These are phyloP conservation scores for Entelexis paramagnoliae DNA, from an alignment of 1,139 yeast species.

Conservation along the genomic window DNA sequence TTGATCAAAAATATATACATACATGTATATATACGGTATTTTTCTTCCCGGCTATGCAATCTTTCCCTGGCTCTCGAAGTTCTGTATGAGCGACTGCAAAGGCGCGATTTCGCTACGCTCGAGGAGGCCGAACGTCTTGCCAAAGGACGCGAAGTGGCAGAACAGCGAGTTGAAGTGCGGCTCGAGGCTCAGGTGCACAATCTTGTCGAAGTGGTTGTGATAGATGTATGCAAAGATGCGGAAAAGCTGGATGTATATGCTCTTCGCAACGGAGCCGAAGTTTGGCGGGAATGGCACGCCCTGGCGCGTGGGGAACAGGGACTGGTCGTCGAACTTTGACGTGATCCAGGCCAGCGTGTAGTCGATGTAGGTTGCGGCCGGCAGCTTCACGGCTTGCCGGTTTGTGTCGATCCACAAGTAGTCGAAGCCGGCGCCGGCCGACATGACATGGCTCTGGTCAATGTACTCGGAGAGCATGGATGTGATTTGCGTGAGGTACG, in stretches of 20 bases:
- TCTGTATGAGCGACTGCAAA: conserved; percentile 60
- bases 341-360: conserved; percentile 86
- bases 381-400: conserved; percentile 69
- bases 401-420: conserved; percentile 82
- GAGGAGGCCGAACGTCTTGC: conserved; percentile 69
- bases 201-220: conserved; percentile 85
- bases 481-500: conserved; percentile 75
- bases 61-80: conserved; percentile 78
- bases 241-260: conserved; percentile 84
- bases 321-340: conserved; percentile 77
- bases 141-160: conserved; percentile 86
- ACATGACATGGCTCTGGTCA: conserved; percentile 85
- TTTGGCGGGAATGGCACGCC: conserved; percentile 88
- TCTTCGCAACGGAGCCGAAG: conserved; percentile 70
- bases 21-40: not conserved
- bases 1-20: not conserved
- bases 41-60: conserved; percentile 14
- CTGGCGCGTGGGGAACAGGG: conserved; percentile 80
- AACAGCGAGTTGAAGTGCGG: conserved; percentile 98
- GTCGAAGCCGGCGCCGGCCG: conserved; percentile 86
- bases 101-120: conserved; percentile 77
- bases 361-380: conserved; percentile 89
- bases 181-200: conserved; percentile 79
- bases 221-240: conserved; percentile 94
- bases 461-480: conserved; percentile 82